A percentile compares a stretch with the other conserved stretches of the same genome.
Evolutionary conservation across 2,329 filamentous ascomycete species (phyloP).

Genomic region (Kalmusia sp.): DNA sequence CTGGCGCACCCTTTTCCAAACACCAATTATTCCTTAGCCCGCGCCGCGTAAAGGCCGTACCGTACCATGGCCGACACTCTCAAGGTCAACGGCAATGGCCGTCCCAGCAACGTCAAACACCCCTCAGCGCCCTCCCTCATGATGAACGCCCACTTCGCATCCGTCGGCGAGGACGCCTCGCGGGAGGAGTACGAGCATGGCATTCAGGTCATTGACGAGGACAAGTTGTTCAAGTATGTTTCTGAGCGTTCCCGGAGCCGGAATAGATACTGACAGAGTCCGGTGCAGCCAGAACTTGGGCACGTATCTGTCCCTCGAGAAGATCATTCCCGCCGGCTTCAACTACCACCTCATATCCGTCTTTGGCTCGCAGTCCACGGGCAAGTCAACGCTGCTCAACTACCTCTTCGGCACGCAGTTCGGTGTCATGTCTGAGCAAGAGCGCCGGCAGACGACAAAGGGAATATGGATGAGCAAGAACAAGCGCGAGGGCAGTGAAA

Average conservation of each 20-base stretch:
- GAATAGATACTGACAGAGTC: slow-evolving; percentile 25
- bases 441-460: slow-evolving; percentile 96
- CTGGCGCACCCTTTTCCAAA: slow-evolving; percentile 32
- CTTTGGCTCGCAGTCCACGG: slow-evolving; percentile 97
- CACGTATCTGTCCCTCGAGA: slow-evolving; percentile 79
- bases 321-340: slow-evolving; percentile 88
- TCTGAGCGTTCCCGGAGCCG: neutral
- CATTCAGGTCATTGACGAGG: slow-evolving; percentile 94
- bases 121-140: slow-evolving; percentile 54
- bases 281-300: slow-evolving; percentile 72
- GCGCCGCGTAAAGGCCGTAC: slow-evolving; percentile 23
- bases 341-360: slow-evolving; percentile 99
- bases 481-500: slow-evolving; percentile 64
- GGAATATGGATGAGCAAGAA: slow-evolving; percentile 99
- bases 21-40: slow-evolving; percentile 42
- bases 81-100: slow-evolving; percentile 44
- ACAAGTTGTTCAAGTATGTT: slow-evolving; percentile 94
- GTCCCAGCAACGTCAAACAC: slow-evolving; percentile 46
- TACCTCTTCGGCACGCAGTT: slow-evolving; percentile 95
- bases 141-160: slow-evolving; percentile 83
- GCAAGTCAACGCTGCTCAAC: slow-evolving; percentile 97
- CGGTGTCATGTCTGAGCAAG: slow-evolving; percentile 95
- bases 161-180: slow-evolving; percentile 68
- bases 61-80: slow-evolving; percentile 41
- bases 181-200: slow-evolving; percentile 84